Percentiles rank a stretch among this genome's conserved stretches.
Conservation (phyloP, 2,329 filamentous ascomycete genomes). For the Fusarium fujikuroi region DNA sequence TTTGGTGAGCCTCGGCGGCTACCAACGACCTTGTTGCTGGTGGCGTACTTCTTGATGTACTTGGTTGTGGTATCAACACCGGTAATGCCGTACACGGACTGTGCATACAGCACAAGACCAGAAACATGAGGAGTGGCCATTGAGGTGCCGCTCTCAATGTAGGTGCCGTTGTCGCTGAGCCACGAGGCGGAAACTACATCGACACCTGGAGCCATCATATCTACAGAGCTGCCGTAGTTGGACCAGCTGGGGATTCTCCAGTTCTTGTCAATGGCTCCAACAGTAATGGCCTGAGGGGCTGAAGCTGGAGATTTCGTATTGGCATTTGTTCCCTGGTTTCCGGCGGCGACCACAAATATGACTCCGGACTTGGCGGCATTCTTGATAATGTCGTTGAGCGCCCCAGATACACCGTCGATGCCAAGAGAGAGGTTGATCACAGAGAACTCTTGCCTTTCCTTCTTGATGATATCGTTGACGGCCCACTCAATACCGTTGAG, state of each 20-base stretch:
- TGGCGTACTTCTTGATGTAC: constrained; percentile 55
- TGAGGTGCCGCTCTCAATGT: constrained; percentile 66
- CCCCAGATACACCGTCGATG: constrained; percentile 52
- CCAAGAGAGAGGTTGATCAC: constrained; percentile 68
- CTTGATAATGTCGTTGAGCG: constrained; percentile 62
- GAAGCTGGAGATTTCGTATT: constrained; percentile 46
- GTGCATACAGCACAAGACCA: constrained; percentile 63
- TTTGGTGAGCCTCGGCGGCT: constrained; percentile 55
- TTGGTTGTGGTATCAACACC: constrained; percentile 50
- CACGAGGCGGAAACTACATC: constrained; percentile 60
- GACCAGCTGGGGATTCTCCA: constrained; percentile 58
- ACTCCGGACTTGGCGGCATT: constrained; percentile 59
- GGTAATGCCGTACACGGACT: constrained; percentile 56
- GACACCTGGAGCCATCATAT: constrained; percentile 63
- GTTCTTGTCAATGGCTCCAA: constrained; percentile 50
- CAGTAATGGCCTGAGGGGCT: constrained; percentile 47
- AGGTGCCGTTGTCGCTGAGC: constrained; percentile 54
- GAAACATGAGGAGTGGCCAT: constrained; percentile 72
- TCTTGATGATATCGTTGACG: constrained; percentile 55
- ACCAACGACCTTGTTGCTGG: constrained; percentile 53
- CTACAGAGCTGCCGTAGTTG: constrained; percentile 61
- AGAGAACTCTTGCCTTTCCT: constrained; percentile 53
- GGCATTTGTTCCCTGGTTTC: constrained; percentile 55
- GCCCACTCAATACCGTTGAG: constrained; percentile 55
- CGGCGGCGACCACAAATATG: constrained; percentile 64